Evolutionary conservation across 345 rosid genomes (phyloP), one percentile per base, ranked within the genome.

Genomic region (Linum trigynum): DNA sequence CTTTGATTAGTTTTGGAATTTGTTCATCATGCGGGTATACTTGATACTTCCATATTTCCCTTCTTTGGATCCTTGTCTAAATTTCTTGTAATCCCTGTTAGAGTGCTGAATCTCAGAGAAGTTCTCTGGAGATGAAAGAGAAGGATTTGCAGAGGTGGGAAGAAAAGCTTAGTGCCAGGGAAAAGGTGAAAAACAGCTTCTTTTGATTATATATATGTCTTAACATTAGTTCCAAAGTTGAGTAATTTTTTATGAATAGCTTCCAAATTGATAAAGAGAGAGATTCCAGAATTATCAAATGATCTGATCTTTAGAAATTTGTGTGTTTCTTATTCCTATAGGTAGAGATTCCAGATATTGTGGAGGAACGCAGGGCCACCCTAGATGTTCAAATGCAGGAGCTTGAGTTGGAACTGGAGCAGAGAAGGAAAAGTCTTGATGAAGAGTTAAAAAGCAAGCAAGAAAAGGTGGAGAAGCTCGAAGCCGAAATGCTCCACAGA

Each of bases 161-260:
- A 83, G 82, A 86, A 71, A 85, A 79, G 78, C 88, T 92, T 63
- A 69, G 67, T 71, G 74, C 65, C n/a, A 84, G 89, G 71, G 94
- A 88, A 75, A 81, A 78, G 80, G 97, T 87, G 74, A 87, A 91
- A 37, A 32, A 32, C 67, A 69, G 65, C 65, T 45, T 55, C 7
- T 55, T 4, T 51, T 65, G 37, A 53, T 61, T 57, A 59, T 51
- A n/a, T 62, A 42, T 36, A 43, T 36, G 61, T n/a, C 3, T 41
- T 41, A n/a, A 10, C 39, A 55, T 23, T 55, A 58, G 8, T 59
- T 38, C 41, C 23, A 14, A 56, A 56, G 35, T 56, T 56, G 23
- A 35, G 16, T 23, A 23, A 23, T 23, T 23, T 23, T 23, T 23
- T 23, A 23, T 23, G 32, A 23, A 23, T 23, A 23, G 32, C 32